Conservation (phyloP, 2,329 filamentous ascomycete genomes). For the Neopestalotiopsis clavispora region DNA sequence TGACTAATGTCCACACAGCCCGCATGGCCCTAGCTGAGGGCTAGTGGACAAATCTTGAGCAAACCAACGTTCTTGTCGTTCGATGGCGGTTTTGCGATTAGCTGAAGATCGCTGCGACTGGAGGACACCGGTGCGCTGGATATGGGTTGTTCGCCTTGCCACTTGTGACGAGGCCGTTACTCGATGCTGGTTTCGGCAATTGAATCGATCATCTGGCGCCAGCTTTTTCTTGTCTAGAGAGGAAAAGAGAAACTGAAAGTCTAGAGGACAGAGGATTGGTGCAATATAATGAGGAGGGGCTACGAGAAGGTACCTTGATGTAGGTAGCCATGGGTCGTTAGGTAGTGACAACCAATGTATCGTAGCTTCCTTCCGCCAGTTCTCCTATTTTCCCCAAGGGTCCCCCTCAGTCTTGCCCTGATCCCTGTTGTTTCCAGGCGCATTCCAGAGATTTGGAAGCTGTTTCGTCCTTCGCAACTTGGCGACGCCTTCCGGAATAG, state of each 20-base stretch:
- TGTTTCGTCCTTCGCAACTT: slow-evolving; percentile 15
- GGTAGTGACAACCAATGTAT: not conserved
- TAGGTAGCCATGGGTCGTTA: not conserved
- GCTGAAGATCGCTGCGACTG: not conserved
- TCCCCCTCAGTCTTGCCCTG: not conserved
- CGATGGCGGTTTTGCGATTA: slow-evolving; percentile 1
- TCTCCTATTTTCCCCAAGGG: slow-evolving; percentile 8
- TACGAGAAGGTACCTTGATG: too few relatives aligned
- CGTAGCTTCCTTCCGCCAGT: not conserved
- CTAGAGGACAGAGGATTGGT: not conserved
- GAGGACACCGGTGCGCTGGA: not conserved
- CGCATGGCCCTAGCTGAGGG: not conserved
- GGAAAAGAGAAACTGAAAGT: not conserved
- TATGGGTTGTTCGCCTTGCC: not conserved
- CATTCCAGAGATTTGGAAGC: slow-evolving; percentile 12
- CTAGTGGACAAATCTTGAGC: not conserved
- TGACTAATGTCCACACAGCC: not conserved
- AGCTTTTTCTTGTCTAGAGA: not conserved
- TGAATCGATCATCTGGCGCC: not conserved
- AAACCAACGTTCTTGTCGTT: not conserved
- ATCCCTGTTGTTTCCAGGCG: slow-evolving; percentile 11
- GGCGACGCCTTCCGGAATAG: not conserved
- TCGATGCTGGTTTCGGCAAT: not conserved
- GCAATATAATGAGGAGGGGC: not conserved
- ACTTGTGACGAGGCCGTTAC: slow-evolving; percentile 1